Evolutionary conservation across 257 asterid species (phyloP), one percentile per base, ranked within the genome.

Genomic region (Vinca minor): DNA sequence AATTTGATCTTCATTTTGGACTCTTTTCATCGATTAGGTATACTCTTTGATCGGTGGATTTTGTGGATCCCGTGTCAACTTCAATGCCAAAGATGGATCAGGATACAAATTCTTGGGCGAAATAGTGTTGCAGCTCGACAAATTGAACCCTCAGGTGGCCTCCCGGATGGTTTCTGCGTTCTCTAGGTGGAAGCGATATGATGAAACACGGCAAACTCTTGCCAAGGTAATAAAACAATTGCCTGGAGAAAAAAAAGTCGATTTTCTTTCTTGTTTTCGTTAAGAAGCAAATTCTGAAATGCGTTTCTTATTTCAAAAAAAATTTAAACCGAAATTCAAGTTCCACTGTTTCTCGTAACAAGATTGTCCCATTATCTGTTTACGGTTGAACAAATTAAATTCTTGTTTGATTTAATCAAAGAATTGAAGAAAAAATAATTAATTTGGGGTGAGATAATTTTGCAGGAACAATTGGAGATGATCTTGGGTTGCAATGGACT

Each of bases 381-480:
- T n/a, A n/a, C n/a, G n/a, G 7, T 7, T 34, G 38, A 34, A 44
- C 0, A 21, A 50, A 47, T n/a, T n/a, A n/a, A n/a, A n/a, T n/a
- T n/a, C n/a, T n/a, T n/a, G n/a, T n/a, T n/a, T n/a, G n/a, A n/a
- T n/a, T n/a, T n/a, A n/a, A n/a, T n/a, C n/a, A n/a, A n/a, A n/a
- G n/a, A n/a, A n/a, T n/a, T n/a, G n/a, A n/a, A n/a, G n/a, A n/a
- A n/a, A n/a, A n/a, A n/a, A n/a, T n/a, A n/a, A n/a, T n/a, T n/a
- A 42, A 23, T 5, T 6, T 32, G 26, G 32, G 12, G 23, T n/a
- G n/a, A 20, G n/a, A 47, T 5, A 45, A 44, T 55, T 67, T 59
- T n/a, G n/a, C 84, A 91, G 98, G 91, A 85, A 29, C 96, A 88
- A 78, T 78, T 91, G 80, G 95, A 91, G 74, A 91, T 84, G 94